Evolutionary conservation across 2,329 filamentous ascomycete species (phyloP).

Genomic region (Penicillium griseofulvum): DNA sequence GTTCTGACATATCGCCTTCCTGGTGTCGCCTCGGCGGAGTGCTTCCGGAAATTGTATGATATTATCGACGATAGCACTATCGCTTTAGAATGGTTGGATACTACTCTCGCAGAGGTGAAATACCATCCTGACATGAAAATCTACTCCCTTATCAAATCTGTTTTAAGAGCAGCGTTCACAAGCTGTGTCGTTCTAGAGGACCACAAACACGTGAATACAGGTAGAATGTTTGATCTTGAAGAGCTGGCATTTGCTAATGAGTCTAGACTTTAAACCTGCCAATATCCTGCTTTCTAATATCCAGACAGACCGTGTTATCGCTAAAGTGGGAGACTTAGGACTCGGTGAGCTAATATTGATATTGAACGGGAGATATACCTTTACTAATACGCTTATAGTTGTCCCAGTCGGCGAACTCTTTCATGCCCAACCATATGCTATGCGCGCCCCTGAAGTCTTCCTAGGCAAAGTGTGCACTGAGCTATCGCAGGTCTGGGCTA

Average conservation of each 20-base stretch:
- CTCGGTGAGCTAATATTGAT: background rate
- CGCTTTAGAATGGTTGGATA: background rate
- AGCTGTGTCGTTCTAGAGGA: background rate
- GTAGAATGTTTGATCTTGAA: background rate
- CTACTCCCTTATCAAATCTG: background rate
- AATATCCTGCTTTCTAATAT: background rate
- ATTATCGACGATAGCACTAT: background rate
- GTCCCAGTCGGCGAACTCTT: background rate
- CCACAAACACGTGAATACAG: background rate
- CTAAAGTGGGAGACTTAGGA: background rate
- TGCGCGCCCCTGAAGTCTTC: background rate
- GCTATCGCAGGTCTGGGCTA: background rate
- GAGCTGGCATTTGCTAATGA: background rate
- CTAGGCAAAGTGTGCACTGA: background rate
- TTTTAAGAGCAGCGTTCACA: background rate
- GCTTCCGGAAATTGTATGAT: background rate
- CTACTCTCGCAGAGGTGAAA: background rate
- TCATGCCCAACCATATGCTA: background rate
- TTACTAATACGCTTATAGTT: background rate
- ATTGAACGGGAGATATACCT: background rate
- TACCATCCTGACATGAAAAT: background rate
- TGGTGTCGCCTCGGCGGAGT: background rate
- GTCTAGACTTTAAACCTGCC: background rate
- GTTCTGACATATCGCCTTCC: background rate
- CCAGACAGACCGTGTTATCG: background rate